Evolutionary conservation across 495 filamentous ascomycete species (phyloP).

Genomic region (Clavariopsis aquatica): DNA sequence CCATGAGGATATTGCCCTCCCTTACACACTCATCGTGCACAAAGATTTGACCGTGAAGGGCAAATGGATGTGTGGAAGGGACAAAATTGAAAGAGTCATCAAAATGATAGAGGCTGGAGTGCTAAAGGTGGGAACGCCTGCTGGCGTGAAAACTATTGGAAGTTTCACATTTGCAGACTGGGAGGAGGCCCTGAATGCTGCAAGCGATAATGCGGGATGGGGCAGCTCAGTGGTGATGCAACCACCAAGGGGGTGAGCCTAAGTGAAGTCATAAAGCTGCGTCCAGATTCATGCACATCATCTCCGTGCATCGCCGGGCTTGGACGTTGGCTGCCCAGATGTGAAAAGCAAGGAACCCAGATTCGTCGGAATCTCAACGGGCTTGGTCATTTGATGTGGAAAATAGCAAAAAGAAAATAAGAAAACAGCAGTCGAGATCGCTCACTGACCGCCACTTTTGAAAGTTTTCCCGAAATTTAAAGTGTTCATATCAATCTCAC

Average conservation of each 20-base stretch:
- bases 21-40: conserved; percentile 28
- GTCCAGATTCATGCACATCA: no score
- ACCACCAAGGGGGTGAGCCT: background rate
- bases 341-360: no score
- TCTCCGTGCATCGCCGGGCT: no score
- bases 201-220: conserved; percentile 6
- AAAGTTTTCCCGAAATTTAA: no score
- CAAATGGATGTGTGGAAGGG: conserved; percentile 48
- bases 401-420: no score
- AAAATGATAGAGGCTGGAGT: background rate
- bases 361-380: no score
- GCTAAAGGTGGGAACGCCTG: conserved; percentile 12
- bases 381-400: no score
- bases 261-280: background rate
- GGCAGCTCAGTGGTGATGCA: conserved; percentile 9
- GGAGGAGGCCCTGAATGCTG: conserved; percentile 28
- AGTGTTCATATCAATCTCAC: no score
- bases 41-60: conserved; percentile 45
- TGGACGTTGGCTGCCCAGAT: no score
- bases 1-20: conserved; percentile 16
- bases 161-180: conserved; percentile 22
- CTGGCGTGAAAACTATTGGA: conserved; percentile 5
- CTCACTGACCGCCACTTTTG: no score
- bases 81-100: conserved; percentile 9
- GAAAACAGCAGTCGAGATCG: no score